These are phyloP conservation scores for Monosporozyma unispora DNA, from an alignment of 805 yeast genomes.

Conservation along the genomic window DNA sequence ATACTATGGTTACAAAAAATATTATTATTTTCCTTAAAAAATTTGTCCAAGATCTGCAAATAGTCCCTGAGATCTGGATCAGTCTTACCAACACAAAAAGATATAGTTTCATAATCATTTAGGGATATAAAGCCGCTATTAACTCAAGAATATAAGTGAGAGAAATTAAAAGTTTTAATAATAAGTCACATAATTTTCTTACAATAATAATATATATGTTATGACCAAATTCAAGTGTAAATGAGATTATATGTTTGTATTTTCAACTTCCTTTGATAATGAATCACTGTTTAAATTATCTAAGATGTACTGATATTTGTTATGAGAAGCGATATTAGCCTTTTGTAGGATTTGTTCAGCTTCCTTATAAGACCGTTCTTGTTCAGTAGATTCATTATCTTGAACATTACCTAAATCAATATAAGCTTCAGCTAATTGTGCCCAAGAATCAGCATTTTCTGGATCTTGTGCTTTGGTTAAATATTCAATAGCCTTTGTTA, in stretches of 20 bases:
- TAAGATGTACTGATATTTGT: constrained; percentile 57
- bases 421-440: constrained; percentile 74
- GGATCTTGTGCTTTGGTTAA: constrained; percentile 53
- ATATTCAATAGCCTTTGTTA: constrained; percentile 46
- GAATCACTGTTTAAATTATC: constrained; percentile 36
- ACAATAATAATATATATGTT: too few species aligned
- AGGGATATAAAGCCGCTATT: too few species aligned
- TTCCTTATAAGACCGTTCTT: constrained; percentile 51
- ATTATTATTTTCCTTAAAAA: too few species aligned
- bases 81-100: too few species aligned
- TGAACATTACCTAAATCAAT: constrained; percentile 70
- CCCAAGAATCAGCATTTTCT: constrained; percentile 76
- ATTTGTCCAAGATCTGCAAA: too few species aligned
- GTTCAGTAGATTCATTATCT: constrained; percentile 57
- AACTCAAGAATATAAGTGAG: too few species aligned
- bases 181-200: too few species aligned
- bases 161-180: too few species aligned
- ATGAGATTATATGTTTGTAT: neutral
- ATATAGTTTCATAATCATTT: too few species aligned
- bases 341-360: constrained; percentile 62
- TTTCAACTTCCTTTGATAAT: constrained; percentile 8
- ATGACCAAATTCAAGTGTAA: too few species aligned
- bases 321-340: constrained; percentile 76
- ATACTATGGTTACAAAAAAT: too few species aligned
- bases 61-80: too few species aligned